Conservation (phyloP, 177 flowering plant species). For the Vitis hybrid region DNA sequence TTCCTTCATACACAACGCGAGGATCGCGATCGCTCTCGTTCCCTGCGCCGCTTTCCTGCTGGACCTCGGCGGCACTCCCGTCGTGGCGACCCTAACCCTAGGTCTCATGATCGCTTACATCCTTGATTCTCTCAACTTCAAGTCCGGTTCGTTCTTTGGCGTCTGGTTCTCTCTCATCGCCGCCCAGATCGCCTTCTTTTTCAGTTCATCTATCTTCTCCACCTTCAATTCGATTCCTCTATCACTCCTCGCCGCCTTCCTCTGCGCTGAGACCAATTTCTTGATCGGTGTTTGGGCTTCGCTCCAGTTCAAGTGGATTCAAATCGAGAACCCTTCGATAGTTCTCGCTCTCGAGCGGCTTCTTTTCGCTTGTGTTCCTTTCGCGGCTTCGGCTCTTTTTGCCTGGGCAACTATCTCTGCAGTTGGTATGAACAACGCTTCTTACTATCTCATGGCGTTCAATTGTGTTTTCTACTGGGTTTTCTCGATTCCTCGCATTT, state of each 20-base stretch:
- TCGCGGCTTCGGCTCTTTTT: constrained; percentile 62
- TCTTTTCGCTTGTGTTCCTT: constrained; percentile 76
- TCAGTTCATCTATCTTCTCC: constrained; percentile 44
- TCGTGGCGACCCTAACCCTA: constrained; percentile 63
- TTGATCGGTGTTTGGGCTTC: constrained; percentile 90
- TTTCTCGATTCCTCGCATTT: constrained; percentile 72
- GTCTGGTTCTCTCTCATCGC: constrained; percentile 80
- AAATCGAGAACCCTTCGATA: constrained; percentile 80
- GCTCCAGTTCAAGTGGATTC: constrained; percentile 90
- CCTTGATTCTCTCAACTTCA: constrained; percentile 76
- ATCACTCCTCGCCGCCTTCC: constrained; percentile 48
- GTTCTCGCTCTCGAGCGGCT: constrained; percentile 85
- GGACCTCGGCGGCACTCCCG: constrained; percentile 91
- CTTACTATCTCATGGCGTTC: constrained; percentile 75
- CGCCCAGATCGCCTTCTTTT: constrained; percentile 86
- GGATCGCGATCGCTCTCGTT: constrained; percentile 75
- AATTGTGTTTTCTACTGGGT: constrained; percentile 75
- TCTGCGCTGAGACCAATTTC: constrained; percentile 73
- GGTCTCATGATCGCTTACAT: constrained; percentile 86
- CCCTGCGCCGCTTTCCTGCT: constrained; percentile 87
- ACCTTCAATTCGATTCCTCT: constrained; percentile 59
- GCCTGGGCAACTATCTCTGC: constrained; percentile 91
- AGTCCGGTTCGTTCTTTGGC: constrained; percentile 77
- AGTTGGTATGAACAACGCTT: constrained; percentile 69
- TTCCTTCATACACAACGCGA: constrained; percentile 63